phyloP scores from a whole-genome alignment of 371 early-diverging fungal species.

The Mortierella sp. region DNA sequence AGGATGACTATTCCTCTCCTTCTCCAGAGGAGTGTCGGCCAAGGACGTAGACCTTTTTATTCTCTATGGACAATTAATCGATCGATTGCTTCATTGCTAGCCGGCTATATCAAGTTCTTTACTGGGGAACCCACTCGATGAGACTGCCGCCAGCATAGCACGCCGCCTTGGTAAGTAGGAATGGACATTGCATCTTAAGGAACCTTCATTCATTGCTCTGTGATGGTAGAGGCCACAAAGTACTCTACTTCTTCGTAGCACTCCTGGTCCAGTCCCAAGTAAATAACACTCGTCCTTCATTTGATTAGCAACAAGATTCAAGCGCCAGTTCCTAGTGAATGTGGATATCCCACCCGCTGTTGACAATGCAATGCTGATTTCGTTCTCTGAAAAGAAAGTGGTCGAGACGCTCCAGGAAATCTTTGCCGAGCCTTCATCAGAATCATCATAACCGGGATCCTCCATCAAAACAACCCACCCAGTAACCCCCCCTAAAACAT shows the following conservation, averaged over 20 bases:
- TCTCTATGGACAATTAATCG: not conserved
- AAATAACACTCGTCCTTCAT: no score
- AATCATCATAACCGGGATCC: not conserved
- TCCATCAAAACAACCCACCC: no score
- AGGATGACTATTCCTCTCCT: no score
- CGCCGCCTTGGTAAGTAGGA: conserved; percentile 41
- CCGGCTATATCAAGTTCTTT: conserved; percentile 24
- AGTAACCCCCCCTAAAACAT: no score
- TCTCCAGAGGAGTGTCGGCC: not conserved
- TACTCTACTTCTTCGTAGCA: not conserved
- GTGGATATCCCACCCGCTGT: conserved; percentile 27
- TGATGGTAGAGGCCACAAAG: no score
- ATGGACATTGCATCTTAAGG: no score
- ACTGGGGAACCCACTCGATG: conserved; percentile 35
- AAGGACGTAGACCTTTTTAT: not conserved
- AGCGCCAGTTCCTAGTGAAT: conserved; percentile 39
- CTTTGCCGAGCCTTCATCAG: not conserved
- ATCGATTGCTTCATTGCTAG: not conserved
- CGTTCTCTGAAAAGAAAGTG: conserved; percentile 35
- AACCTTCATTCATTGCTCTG: not conserved
- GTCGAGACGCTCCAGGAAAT: conserved; percentile 29
- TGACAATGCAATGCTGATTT: conserved; percentile 33
- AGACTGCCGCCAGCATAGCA: conserved; percentile 33
- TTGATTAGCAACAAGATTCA: conserved; percentile 36
- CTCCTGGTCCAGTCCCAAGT: not conserved